These are phyloP conservation scores for Cetradonia linearis DNA, from an alignment of 495 filamentous ascomycete genomes.

Conservation along the genomic window DNA sequence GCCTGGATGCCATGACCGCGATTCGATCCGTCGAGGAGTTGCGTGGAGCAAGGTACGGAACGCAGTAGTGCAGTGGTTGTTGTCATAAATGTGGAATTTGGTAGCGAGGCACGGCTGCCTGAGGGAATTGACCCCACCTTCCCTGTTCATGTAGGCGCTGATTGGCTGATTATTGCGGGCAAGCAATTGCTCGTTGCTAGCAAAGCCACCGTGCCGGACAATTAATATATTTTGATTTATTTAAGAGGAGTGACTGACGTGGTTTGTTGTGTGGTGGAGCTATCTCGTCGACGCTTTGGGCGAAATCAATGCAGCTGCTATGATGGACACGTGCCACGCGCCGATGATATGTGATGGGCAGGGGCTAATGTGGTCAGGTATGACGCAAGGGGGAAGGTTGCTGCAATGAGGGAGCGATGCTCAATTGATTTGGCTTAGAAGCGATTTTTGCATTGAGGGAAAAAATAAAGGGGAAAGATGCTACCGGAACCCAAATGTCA, in stretches of 20 bases:
- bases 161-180: neutral
- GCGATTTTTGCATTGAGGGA: neutral
- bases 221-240: neutral
- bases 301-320: neutral
- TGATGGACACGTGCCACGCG: neutral
- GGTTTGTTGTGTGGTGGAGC: neutral
- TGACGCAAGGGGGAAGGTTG: neutral
- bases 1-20: neutral
- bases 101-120: neutral
- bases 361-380: neutral
- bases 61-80: neutral
- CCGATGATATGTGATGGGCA: neutral
- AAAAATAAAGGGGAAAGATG: conserved; percentile 1
- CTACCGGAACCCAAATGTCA: neutral
- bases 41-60: neutral
- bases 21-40: neutral
- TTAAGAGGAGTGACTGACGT: neutral
- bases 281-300: neutral
- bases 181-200: neutral
- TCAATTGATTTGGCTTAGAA: neutral
- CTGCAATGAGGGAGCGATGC: neutral
- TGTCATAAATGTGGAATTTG: neutral
- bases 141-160: neutral
- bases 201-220: neutral
- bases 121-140: neutral